phyloP scores from a whole-genome alignment of 306 rosid species.

The Quercus gilva region DNA sequence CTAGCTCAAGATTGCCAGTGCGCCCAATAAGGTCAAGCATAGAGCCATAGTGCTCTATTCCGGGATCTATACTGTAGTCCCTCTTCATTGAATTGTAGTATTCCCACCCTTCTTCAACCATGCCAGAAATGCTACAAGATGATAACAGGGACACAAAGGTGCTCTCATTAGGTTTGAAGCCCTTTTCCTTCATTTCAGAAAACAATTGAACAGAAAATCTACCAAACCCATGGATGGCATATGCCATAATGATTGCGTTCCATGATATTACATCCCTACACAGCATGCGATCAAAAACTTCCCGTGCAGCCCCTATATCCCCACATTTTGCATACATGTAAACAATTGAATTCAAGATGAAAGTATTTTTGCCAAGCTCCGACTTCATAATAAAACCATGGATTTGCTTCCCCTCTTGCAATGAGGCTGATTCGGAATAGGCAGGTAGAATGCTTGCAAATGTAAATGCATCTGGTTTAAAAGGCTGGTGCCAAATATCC shows the following conservation, averaged over 20 bases:
- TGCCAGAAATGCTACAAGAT: slow-evolving; percentile 55
- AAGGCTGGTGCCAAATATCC: slow-evolving; percentile 31
- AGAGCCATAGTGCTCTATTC: slow-evolving; percentile 63
- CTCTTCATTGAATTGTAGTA: slow-evolving; percentile 41
- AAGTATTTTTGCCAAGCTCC: slow-evolving; percentile 34
- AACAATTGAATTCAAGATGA: slow-evolving; percentile 39
- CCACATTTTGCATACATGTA: slow-evolving; percentile 59
- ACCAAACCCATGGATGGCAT: slow-evolving; percentile 60
- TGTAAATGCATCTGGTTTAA: slow-evolving; percentile 44
- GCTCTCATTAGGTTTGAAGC: slow-evolving; percentile 37
- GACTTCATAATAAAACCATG: slow-evolving; percentile 48
- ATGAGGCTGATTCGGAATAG: slow-evolving; percentile 37
- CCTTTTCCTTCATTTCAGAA: slow-evolving; percentile 36
- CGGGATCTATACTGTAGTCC: slow-evolving; percentile 45
- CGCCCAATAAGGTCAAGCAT: slow-evolving; percentile 59
- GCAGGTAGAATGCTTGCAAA: slow-evolving; percentile 55
- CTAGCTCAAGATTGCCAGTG: slow-evolving; percentile 40
- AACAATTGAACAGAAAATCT: slow-evolving; percentile 39
- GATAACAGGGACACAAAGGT: slow-evolving; percentile 55
- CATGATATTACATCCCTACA: slow-evolving; percentile 48
- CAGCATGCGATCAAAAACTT: slow-evolving; percentile 38
- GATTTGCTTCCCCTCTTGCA: slow-evolving; percentile 51
- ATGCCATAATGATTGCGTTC: slow-evolving; percentile 46
- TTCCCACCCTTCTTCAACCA: slow-evolving; percentile 45
- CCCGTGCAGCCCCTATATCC: slow-evolving; percentile 29